Percentiles rank a stretch among this genome's conserved stretches.
Evolutionary conservation across 140 eudicot genomes (phyloP).

Genomic region (Stevia rebaudiana): DNA sequence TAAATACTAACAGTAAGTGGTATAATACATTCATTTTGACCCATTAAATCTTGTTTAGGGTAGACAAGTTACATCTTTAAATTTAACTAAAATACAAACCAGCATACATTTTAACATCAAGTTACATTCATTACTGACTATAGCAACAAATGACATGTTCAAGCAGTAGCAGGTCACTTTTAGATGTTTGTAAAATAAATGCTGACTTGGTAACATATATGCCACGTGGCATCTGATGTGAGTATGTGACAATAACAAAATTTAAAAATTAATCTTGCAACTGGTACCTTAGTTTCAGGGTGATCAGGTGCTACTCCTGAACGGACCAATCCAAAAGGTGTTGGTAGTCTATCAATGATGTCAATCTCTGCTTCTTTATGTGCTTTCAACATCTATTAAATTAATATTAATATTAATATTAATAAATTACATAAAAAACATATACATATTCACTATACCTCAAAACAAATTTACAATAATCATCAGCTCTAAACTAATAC

Average conservation of each 20-base stretch:
- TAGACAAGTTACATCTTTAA: no score
- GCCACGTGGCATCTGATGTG: background rate
- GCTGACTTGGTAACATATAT: background rate
- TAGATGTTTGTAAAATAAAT: background rate
- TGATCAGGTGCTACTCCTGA: slow-evolving; percentile 99
- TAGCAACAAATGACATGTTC: background rate
- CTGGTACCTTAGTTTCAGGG: slow-evolving; percentile 84
- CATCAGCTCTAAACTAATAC: background rate
- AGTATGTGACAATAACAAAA: background rate
- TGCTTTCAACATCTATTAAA: slow-evolving; percentile 66
- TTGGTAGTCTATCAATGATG: slow-evolving; percentile 80
- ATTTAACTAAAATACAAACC: no score
- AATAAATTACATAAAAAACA: slow-evolving; percentile 18
- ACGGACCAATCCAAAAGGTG: slow-evolving; percentile 86
- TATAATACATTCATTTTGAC: slow-evolving; percentile 4
- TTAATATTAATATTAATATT: background rate
- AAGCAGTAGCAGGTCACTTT: background rate
- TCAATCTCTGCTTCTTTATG: slow-evolving; percentile 76
- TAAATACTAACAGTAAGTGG: background rate
- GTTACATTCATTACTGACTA: background rate
- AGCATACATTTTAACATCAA: no score
- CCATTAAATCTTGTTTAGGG: background rate
- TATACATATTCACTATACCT: background rate
- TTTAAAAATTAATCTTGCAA: slow-evolving; percentile 1
- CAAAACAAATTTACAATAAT: no score